These are phyloP conservation scores for Schizosaccharomyces osmophilus DNA, from an alignment of 805 yeast genomes.

Conservation along the genomic window DNA sequence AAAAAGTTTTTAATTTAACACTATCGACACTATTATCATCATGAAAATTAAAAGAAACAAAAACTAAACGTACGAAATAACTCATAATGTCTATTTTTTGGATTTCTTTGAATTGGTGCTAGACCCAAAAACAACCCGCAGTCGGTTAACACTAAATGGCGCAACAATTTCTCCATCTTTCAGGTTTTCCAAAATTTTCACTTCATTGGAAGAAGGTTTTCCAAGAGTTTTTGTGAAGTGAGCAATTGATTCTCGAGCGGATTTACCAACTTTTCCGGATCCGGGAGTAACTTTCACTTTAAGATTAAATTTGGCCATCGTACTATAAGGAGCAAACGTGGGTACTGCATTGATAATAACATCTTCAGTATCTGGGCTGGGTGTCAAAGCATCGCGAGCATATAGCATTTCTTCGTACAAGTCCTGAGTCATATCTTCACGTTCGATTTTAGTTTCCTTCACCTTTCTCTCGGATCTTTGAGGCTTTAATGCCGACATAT, in stretches of 20 bases:
- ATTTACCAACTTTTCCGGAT: slow-evolving; percentile 65
- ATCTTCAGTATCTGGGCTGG: slow-evolving; percentile 20
- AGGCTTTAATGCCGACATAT: too few species aligned
- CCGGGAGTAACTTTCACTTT: slow-evolving; percentile 66
- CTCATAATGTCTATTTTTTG: neutral
- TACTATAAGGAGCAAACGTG: slow-evolving; percentile 79
- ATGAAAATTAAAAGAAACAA: neutral
- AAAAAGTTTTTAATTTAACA: too few species aligned
- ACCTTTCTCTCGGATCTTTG: neutral
- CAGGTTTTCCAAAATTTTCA: neutral
- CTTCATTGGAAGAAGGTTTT: neutral
- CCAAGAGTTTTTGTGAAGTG: neutral
- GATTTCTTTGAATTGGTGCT: neutral
- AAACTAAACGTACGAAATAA: neutral
- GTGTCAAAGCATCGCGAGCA: slow-evolving; percentile 1
- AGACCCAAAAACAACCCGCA: neutral
- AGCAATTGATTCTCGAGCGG: slow-evolving; percentile 12
- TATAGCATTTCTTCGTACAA: neutral
- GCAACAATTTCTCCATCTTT: neutral
- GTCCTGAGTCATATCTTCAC: neutral
- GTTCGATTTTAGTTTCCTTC: neutral
- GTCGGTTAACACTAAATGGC: neutral
- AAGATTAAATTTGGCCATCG: slow-evolving; percentile 49
- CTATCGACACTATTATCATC: too few species aligned
- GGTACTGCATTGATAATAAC: slow-evolving; percentile 43